Evolutionary conservation across 164 flowering plant species (phyloP), one percentile per base, ranked within the genome.

Genomic region (Macadamia integrifolia): DNA sequence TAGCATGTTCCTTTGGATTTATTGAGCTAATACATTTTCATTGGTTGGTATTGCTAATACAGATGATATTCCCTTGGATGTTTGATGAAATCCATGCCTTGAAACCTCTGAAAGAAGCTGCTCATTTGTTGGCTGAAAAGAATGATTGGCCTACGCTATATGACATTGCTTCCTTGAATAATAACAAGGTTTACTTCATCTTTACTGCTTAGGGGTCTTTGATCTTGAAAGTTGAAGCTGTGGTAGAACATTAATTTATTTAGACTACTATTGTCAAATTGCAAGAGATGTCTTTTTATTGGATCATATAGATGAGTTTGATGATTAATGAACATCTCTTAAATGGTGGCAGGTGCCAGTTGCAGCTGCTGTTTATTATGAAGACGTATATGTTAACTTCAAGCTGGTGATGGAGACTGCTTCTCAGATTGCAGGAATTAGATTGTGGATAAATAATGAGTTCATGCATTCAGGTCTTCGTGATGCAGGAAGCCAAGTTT

Each of bases 51-150:
- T 76, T 58, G 53, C 32, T 67, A 11, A 56, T 60, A 65, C 84
- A 94, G 98, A 95, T 95, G 99, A 74, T 95, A 66, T 95, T 92
- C 76, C 97, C 98, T 42, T 95, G 99, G 99, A 83, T 92, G 87
- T 95, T 92, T 78, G 96, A 95, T 61, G 99, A 92, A 75, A 77
- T 92, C 65, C 80, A 84, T 77, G 86, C 93, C 60, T 76, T 95
- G 79, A 85, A 66, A 73, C 88, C 67, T 63, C 81, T 90, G 46
- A 95, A 88, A 80, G 90, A 86, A 46, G 94, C 84, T 56, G 97
- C 99, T 69, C 76, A 86, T 65, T 66, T 92, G 64, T 69, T 95
- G 76, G 87, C 99, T 31, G 84, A 80, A 74, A 83, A 89, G 83
- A 74, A 82, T 43, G 91, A 92, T 74, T 92, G 97, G 98, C 84